Base-by-base conservation (phyloP, 192 early-diverging fungal genomes). In the Backusella circina region DNA sequence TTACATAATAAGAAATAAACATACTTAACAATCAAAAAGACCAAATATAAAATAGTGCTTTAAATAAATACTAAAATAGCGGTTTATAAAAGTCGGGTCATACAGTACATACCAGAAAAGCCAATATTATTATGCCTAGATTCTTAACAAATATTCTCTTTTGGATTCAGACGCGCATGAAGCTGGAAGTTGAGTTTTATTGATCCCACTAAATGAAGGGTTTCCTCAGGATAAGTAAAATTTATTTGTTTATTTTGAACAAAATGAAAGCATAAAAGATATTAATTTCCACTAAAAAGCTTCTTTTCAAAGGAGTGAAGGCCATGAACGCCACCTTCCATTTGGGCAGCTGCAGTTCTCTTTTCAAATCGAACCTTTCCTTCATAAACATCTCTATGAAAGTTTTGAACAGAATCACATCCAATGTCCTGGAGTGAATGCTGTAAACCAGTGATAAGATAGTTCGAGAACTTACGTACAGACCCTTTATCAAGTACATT, bases 371-470 rank as follows among this genome's bases (percentile, higher is more conserved):
- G 91, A 67, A 98, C 91, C 41, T 84, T 80, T 18, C 96, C 96
- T 26, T 36, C 64, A 37, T 84, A 82, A 68, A 95, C 94, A 72
- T 79, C 88, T 2, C 86, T 83, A 86, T 89, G 88, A 70, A 99
- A 88, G 67, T 89, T 82, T 30, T 84, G 75, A 70, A 98, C 74
- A 65, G 82, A 88, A 15, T 79, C 84, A 28, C 90, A 90, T 61
- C 98, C 98, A 88, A 99, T 97, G 86, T 99, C 98, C 87, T 99
- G 98, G 26, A 99, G 87, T 72, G 92, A 93, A 81, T 99, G 98
- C 87, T 99, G 96, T 65, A 99, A 89, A 73, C 98, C 98, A 41
- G 95, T 93, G 61, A 90, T 90, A 33, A 99, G 84, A 83, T 99
- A 99, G 12, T 91, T 92, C 15, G 97, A 78, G 77, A 96, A 99